Conservation (phyloP, 441 rosid genomes). For the Adansonia madagascariensis region DNA sequence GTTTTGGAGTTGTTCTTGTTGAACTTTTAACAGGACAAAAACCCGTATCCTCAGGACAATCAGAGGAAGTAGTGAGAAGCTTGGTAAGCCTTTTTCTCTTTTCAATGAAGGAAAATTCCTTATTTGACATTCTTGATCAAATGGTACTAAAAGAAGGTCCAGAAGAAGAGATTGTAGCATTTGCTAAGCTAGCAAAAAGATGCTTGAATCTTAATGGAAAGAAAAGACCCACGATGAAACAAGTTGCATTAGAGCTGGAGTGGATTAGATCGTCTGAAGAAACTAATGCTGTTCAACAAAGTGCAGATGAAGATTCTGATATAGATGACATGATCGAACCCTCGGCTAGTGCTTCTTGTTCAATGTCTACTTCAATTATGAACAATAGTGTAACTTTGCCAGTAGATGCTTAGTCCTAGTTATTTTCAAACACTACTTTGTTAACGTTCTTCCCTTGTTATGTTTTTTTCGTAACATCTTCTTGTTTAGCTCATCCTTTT, state of each 20-base stretch:
- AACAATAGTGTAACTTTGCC: not conserved
- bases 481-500: too few relatives aligned
- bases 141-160: not conserved
- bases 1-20: too few relatives aligned
- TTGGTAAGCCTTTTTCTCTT: not conserved
- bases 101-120: too few relatives aligned
- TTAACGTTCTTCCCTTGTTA: too few relatives aligned
- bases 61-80: not conserved
- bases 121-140: too few relatives aligned
- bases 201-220: conserved; percentile 17
- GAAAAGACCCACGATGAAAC: not conserved
- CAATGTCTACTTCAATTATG: not conserved
- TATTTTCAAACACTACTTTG: not conserved
- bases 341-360: not conserved
- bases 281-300: not conserved
- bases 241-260: conserved; percentile 8
- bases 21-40: too few relatives aligned
- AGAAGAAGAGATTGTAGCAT: not conserved
- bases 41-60: not conserved
- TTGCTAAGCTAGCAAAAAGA: conserved; percentile 18
- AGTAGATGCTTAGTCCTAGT: not conserved
- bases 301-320: conserved; percentile 13
- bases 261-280: not conserved
- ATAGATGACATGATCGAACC: not conserved
- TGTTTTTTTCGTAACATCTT: too few relatives aligned